These are phyloP conservation scores for Takashimella koratensis DNA, from an alignment of 1,284 basidiomycete species.

Conservation along the genomic window DNA sequence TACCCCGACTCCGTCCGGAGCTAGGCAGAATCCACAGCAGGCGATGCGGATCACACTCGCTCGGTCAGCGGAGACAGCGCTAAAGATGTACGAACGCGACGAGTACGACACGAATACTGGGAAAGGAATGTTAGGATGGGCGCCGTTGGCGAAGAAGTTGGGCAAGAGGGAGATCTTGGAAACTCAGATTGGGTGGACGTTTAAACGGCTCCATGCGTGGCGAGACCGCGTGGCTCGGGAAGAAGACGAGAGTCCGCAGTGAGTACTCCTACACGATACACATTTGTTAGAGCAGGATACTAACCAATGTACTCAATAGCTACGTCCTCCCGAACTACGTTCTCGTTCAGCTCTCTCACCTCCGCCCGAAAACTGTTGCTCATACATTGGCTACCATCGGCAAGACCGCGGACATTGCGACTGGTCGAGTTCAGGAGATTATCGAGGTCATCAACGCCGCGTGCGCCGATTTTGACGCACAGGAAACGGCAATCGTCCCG, in stretches of 20 bases:
- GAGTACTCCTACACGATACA: no score
- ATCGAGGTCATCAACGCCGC: slow-evolving; percentile 56
- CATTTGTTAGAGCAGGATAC: neutral
- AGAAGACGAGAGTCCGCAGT: slow-evolving; percentile 84
- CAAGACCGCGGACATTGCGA: neutral
- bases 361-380: slow-evolving; percentile 59
- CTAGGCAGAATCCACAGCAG: slow-evolving; percentile 31
- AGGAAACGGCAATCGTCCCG: neutral
- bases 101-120: slow-evolving; percentile 66
- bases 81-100: slow-evolving; percentile 64
- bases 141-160: slow-evolving; percentile 70
- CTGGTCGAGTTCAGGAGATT: slow-evolving; percentile 58
- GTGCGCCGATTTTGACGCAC: neutral
- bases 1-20: slow-evolving; percentile 13
- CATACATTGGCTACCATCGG: slow-evolving; percentile 9
- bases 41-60: slow-evolving; percentile 56
- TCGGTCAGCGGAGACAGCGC: slow-evolving; percentile 68
- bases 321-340: slow-evolving; percentile 65
- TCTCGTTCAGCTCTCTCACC: slow-evolving; percentile 62
- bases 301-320: slow-evolving; percentile 9
- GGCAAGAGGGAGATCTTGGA: slow-evolving; percentile 57
- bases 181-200: slow-evolving; percentile 60
- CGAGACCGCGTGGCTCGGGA: slow-evolving; percentile 73
- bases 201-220: slow-evolving; percentile 76
- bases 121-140: slow-evolving; percentile 68